Evolutionary conservation across 805 yeast species (phyloP), one percentile per base, ranked within the genome.

Genomic region (Pichia manshurica): DNA sequence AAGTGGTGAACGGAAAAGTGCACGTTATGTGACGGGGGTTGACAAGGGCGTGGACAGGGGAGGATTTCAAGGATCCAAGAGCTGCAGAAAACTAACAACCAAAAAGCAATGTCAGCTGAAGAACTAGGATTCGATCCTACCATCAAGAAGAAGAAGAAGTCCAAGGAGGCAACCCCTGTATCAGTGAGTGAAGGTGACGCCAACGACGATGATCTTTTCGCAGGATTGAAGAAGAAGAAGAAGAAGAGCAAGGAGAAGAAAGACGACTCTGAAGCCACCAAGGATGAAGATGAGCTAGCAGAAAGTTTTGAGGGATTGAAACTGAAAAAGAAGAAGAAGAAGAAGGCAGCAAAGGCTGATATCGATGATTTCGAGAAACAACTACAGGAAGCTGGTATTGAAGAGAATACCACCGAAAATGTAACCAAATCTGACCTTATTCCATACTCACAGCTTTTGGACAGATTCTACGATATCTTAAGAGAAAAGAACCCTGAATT

Each of bases 401-500:
- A 80, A 49, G 84, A 78, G 29, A 35, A 34, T 9, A n/a, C 28
- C 10, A 61, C 69, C 17, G 65, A 65, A 47, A 53, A 56, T 47
- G 56, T 42, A 29, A 63, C 70, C 44, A 70, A 72, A 58, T 74
- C 73, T 39, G 91, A 84, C 44, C 72, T 84, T 32, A 54, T 60
- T 54, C 79, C 90, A 50, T 93, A 93, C 69, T 81, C 80, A 50
- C 77, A 76, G 42, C 78, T 93, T 54, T 77, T 93, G 61, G 77
- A 84, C 46, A 79, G 99, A 66, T 93, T 93, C 66, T 93, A 90
- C 74, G 69, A 72, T 46, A 83, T 91, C 52, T 77, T 93, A 63
- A 88, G 87, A 61, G 83, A 87, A 54, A 91, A 91, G 71, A 93
- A 93, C 73, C 99, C 99, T 53, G 99, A 93, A 69, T 79, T 93